These are phyloP conservation scores for Neonectria coccinea DNA, from an alignment of 2,329 filamentous ascomycete species.

Conservation along the genomic window DNA sequence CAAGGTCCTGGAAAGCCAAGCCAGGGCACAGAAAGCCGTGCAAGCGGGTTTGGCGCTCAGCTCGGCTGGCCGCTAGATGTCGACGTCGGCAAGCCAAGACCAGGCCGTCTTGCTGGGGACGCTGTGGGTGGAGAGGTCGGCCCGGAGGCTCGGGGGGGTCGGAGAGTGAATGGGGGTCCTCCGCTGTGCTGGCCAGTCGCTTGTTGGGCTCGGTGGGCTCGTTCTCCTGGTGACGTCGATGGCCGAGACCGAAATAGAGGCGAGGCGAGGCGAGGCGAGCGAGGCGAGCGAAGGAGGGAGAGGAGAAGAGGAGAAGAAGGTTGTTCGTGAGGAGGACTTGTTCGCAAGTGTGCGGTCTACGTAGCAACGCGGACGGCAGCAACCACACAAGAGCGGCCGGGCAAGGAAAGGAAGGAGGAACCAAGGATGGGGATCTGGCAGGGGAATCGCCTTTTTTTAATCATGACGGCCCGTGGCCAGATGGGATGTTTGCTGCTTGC, in stretches of 20 bases:
- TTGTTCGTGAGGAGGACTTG: constrained; percentile 1
- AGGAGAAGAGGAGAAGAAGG: neutral
- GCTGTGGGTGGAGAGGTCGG: constrained; percentile 47
- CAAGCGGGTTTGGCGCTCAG: constrained; percentile 51
- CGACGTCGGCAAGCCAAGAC: constrained; percentile 41
- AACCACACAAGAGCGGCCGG: constrained; percentile 12
- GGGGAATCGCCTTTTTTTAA: constrained; percentile 22
- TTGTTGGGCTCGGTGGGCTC: constrained; percentile 38
- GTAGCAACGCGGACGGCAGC: neutral
- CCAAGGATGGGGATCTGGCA: constrained; percentile 1
- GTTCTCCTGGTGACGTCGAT: constrained; percentile 46
- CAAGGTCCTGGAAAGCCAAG: constrained; percentile 23
- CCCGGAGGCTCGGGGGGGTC: constrained; percentile 45
- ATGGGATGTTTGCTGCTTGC: constrained; percentile 9
- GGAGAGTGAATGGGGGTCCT: constrained; percentile 32
- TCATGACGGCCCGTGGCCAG: constrained; percentile 16
- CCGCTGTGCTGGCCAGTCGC: constrained; percentile 23
- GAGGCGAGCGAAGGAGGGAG: constrained; percentile 18
- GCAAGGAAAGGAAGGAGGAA: constrained; percentile 5
- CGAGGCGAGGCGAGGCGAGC: constrained; percentile 22
- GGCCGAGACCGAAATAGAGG: constrained; percentile 38
- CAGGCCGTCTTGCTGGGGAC: constrained; percentile 44
- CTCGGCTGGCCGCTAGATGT: constrained; percentile 41
- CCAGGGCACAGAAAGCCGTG: constrained; percentile 24
- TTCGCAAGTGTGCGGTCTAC: constrained; percentile 6